Evolutionary conservation across 176 grass and related monocot genomes (phyloP), one percentile per base, ranked within the genome.

Genomic region (Juncus effusus): DNA sequence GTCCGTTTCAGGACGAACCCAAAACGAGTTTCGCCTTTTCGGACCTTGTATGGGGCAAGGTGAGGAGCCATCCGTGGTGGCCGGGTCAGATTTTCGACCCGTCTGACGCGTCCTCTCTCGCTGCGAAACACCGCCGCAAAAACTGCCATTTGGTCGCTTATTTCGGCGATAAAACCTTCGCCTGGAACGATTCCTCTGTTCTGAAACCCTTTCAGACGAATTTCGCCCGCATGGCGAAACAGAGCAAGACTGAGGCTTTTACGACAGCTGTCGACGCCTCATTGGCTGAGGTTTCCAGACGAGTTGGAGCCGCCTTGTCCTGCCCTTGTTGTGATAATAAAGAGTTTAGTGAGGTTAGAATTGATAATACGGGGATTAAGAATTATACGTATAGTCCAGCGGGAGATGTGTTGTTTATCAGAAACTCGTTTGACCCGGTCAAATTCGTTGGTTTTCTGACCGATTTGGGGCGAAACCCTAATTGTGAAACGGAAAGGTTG

Each of bases 61-160:
- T 95, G 56, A 55, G 13, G 80, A 16, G 45, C 54, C 78, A 95
- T 63, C 86, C 86, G 40, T 95, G 90, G 90, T 95, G 90, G 86
- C 90, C 90, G 0, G 86, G 80, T 10, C 75, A 87, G 67, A 82
- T 95, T 70, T 77, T 95, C 51, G 72, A 77, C 72, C 57, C 72
- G 6, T 64, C 78, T 35, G 83, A 84, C 63, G 90, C 90, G 60
- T 90, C 90, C 36, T 58, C 5, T 40, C 59, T 67, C 19, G 86
- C 80, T 47, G 54, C 67, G 7, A 63, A 47, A 55, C 37, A 35
- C 14, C 49, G 59, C n/a, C 58, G 72, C 68, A 6, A 51, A 3
- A 10, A 74, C n/a, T 42, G 77, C 19, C 42, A 41, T 38, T 79
- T 95, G 15, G 86, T 95, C 7, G 80, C 81, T 35, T 87, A 72